These are phyloP conservation scores for Dioscorea dumetorum DNA, from an alignment of 106 monocot species.

Conservation along the genomic window DNA sequence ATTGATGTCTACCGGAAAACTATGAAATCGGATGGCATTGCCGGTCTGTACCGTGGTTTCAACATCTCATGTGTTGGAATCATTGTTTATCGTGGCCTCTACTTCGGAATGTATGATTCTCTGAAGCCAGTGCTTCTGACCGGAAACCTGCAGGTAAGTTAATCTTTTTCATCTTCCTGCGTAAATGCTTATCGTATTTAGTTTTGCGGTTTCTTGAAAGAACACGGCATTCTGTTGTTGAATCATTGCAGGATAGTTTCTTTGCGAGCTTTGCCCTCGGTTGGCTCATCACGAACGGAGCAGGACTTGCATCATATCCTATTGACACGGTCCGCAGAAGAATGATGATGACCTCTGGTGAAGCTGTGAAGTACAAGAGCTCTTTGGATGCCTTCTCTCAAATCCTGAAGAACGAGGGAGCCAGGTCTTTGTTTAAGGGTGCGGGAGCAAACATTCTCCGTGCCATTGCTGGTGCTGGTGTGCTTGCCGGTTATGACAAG, in stretches of 20 bases:
- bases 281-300: conserved; percentile 21
- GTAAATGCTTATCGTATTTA: too few species aligned
- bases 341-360: conserved; percentile 28
- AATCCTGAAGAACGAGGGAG: conserved; percentile 33
- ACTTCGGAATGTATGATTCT: conserved; percentile 31
- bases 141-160: conserved; percentile 18
- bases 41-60: conserved; percentile 25
- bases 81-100: conserved; percentile 22
- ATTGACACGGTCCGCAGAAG: conserved; percentile 23
- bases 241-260: conserved; percentile 25
- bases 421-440: conserved; percentile 27
- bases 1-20: conserved; percentile 27
- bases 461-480: conserved; percentile 33
- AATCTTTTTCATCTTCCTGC: neutral
- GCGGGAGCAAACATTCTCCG: conserved; percentile 29
- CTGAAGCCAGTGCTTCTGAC: conserved; percentile 26
- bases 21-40: conserved; percentile 16
- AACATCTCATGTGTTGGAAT: conserved; percentile 24
- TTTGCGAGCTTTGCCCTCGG: conserved; percentile 24
- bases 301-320: conserved; percentile 15
- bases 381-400: conserved; percentile 22
- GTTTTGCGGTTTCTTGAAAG: too few species aligned
- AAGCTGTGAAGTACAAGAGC: conserved; percentile 24
- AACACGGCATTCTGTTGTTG: too few species aligned
- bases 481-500: conserved; percentile 33